These are phyloP conservation scores for Saccharomyces hybrid DNA, from an alignment of 1,139 yeast genomes.

Conservation along the genomic window DNA sequence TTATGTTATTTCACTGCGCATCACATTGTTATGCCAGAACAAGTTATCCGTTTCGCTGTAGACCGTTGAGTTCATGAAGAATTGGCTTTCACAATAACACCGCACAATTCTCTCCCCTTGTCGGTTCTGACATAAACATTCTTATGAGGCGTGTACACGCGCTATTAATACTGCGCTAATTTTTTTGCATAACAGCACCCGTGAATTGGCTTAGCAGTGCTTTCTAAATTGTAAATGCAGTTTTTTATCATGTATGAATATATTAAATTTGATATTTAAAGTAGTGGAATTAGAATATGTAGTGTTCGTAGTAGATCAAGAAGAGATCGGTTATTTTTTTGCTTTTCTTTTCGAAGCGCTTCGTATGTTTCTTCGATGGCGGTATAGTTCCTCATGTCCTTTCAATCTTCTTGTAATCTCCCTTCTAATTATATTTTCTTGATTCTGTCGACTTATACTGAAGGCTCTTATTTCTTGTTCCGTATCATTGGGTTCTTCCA, in stretches of 20 bases:
- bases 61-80: background rate
- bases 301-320: background rate
- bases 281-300: background rate
- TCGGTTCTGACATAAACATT: background rate
- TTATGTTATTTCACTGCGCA: too few species aligned
- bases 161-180: background rate
- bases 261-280: background rate
- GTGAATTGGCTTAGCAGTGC: too few species aligned
- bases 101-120: background rate
- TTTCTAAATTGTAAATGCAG: background rate
- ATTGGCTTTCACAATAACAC: background rate
- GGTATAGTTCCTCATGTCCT: background rate
- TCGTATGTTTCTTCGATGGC: too few species aligned
- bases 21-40: too few species aligned
- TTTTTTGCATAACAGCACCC: background rate
- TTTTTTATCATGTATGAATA: background rate
- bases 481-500: background rate
- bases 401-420: background rate
- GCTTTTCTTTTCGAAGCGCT: background rate
- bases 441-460: background rate
- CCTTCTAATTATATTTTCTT: background rate
- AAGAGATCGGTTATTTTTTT: too few species aligned
- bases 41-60: too few species aligned
- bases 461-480: background rate
- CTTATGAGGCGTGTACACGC: background rate